Conservation (phyloP, 306 rosid genomes). For the Oemleria cerasiformis region DNA sequence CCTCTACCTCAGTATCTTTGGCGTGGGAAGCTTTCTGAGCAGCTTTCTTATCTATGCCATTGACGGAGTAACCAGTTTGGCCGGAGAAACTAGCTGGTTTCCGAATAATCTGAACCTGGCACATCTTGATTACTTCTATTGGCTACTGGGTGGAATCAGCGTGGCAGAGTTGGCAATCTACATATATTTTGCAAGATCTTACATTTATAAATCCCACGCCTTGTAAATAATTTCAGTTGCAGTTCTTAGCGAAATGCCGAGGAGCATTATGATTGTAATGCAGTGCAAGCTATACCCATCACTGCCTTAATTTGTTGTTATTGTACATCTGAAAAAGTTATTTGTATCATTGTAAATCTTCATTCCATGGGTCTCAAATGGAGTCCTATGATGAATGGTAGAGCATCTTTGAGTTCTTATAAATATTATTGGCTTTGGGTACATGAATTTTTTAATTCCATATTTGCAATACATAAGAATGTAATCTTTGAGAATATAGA, state of each 20-base stretch:
- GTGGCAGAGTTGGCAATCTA: slow-evolving; percentile 24
- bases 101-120: slow-evolving; percentile 55
- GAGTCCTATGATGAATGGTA: background rate
- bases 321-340: background rate
- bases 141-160: slow-evolving; percentile 50
- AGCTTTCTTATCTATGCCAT: slow-evolving; percentile 52
- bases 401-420: background rate
- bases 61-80: slow-evolving; percentile 28
- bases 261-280: background rate
- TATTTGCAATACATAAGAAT: no score
- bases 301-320: background rate
- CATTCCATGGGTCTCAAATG: background rate
- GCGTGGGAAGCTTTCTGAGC: slow-evolving; percentile 64
- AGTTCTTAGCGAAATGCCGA: background rate
- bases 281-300: background rate
- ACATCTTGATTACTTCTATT: slow-evolving; percentile 74
- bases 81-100: slow-evolving; percentile 54
- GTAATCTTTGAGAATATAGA: no score
- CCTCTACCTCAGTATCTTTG: slow-evolving; percentile 55
- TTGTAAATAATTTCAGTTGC: background rate
- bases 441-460: no score
- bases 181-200: slow-evolving; percentile 31
- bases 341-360: background rate
- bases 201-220: slow-evolving; percentile 4
- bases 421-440: no score